phyloP scores from a whole-genome alignment of 2,329 filamentous ascomycete species.

The Purpureocillium lavendulum region DNA sequence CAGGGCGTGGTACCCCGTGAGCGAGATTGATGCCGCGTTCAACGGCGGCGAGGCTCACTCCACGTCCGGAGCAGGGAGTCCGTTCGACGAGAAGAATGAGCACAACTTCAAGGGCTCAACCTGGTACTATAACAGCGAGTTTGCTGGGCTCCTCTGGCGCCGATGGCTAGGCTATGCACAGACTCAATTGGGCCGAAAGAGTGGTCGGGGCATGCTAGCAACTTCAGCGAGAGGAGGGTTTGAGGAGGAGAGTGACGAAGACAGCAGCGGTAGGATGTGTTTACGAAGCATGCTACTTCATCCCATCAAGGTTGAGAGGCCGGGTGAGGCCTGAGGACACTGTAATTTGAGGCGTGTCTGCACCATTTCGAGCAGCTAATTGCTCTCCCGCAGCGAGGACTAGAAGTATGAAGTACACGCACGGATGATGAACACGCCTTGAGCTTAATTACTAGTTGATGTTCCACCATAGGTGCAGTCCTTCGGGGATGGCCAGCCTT shows the following conservation, averaged over 20 bases:
- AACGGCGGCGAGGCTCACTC: constrained; percentile 66
- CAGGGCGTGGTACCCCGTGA: constrained; percentile 60
- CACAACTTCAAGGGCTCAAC: constrained; percentile 75
- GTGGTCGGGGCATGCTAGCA: constrained; percentile 37
- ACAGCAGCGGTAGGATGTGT: constrained; percentile 60
- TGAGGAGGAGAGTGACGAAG: constrained; percentile 34
- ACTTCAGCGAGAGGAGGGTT: constrained; percentile 39
- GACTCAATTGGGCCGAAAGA: constrained; percentile 22
- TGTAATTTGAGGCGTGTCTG: no score
- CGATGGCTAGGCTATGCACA: constrained; percentile 63
- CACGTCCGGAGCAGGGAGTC: constrained; percentile 54
- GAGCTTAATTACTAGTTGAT: no score
- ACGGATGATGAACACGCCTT: no score
- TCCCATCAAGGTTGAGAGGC: constrained; percentile 64
- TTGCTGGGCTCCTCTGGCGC: constrained; percentile 69
- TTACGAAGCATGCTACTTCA: constrained; percentile 73
- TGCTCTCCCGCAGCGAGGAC: no score
- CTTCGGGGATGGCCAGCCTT: no score
- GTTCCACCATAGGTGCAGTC: no score
- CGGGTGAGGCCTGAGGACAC: no score
- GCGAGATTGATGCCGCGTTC: constrained; percentile 59
- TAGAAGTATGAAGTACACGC: no score
- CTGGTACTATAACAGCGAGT: constrained; percentile 80
- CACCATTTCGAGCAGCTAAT: no score
- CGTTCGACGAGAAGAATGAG: constrained; percentile 63